Conservation (phyloP, 345 rosid genomes). For the Eucalyptus albens region DNA sequence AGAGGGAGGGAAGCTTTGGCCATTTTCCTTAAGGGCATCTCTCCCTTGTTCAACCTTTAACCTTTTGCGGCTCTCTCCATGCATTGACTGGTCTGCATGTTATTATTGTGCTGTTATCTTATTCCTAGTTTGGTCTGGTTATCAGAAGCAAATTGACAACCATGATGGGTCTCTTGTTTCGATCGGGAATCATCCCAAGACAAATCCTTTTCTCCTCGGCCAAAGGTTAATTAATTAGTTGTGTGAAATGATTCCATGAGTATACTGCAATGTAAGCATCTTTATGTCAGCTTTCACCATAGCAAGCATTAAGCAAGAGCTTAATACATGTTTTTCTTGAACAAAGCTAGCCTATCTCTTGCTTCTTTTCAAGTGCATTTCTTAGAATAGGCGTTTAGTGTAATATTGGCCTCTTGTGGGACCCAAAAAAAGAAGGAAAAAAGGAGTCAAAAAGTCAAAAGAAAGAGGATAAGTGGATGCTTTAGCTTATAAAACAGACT, state of each 20-base stretch:
- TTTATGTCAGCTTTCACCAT: background rate
- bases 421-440: accelerated
- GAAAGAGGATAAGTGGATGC: no score
- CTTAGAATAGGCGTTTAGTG: accelerated
- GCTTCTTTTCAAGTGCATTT: background rate
- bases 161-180: background rate
- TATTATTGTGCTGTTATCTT: background rate
- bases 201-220: background rate
- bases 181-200: background rate
- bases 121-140: background rate
- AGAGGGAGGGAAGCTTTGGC: background rate
- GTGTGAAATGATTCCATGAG: background rate
- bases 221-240: background rate
- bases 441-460: no score
- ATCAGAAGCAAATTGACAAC: background rate
- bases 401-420: no score
- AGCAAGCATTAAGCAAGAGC: background rate
- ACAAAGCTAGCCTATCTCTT: background rate
- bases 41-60: no score
- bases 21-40: background rate
- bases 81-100: background rate
- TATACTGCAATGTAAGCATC: background rate
- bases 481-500: accelerated
- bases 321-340: background rate
- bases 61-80: background rate